These are phyloP conservation scores for Fusarium buharicum DNA, from an alignment of 2,329 filamentous ascomycete species.

Conservation along the genomic window DNA sequence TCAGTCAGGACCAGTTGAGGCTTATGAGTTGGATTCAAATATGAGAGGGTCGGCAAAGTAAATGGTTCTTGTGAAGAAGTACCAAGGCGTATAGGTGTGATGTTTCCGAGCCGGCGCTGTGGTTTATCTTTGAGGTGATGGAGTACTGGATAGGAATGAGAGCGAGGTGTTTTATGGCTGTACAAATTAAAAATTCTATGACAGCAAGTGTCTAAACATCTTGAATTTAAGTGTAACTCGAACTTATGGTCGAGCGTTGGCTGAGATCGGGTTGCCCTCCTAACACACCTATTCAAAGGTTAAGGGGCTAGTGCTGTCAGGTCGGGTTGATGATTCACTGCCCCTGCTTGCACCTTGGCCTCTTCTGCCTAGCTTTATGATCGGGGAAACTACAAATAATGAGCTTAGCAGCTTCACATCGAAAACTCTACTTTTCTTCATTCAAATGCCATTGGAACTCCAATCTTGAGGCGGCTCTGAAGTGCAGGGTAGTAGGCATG, in stretches of 20 bases:
- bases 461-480: no score
- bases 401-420: no score
- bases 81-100: background rate
- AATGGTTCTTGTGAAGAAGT: background rate
- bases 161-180: background rate
- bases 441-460: no score
- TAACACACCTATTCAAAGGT: no score
- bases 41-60: constrained; percentile 20
- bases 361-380: no score
- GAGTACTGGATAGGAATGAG: background rate
- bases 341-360: no score
- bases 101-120: constrained; percentile 23
- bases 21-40: constrained; percentile 48
- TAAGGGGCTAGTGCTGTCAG: no score
- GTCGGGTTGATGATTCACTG: no score
- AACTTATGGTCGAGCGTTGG: no score
- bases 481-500: constrained; percentile 16
- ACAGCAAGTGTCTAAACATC: no score
- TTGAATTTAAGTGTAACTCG: no score
- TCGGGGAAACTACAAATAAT: background rate
- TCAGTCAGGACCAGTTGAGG: constrained; percentile 52
- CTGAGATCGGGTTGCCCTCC: background rate
- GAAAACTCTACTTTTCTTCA: no score
- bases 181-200: background rate
- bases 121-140: constrained; percentile 7